These are phyloP conservation scores for Tulasnella sp. DNA, from an alignment of 768 basidiomycete genomes.

Conservation along the genomic window DNA sequence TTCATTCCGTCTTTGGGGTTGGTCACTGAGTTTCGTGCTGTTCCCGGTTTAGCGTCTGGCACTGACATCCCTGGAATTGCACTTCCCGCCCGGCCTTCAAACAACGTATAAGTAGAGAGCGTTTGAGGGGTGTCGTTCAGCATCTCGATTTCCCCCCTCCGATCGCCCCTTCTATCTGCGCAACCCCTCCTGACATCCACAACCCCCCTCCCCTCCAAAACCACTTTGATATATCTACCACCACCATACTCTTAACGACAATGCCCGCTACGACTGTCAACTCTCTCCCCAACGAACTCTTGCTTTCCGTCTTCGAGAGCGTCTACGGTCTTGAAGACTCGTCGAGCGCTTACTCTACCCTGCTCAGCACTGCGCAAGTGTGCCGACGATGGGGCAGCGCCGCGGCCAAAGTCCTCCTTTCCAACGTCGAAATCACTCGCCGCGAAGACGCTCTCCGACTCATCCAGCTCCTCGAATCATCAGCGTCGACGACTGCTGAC, in stretches of 20 bases:
- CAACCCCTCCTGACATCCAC: not conserved
- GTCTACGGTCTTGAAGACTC: not conserved
- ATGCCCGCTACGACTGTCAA: not conserved
- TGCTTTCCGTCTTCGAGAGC: constrained; percentile 4
- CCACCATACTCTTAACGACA: not conserved
- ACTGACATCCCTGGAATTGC: not conserved
- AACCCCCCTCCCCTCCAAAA: not conserved
- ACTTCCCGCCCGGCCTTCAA: not conserved
- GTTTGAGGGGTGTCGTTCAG: not conserved
- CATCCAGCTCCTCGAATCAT: not conserved
- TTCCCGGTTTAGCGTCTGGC: not conserved
- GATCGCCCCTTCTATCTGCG: constrained; percentile 9
- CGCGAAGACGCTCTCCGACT: not conserved
- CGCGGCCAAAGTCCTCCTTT: constrained; percentile 6
- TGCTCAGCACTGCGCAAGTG: not conserved
- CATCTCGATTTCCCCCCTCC: constrained; percentile 1
- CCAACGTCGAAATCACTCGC: not conserved
- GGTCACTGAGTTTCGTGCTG: not conserved
- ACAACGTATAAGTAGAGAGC: not conserved
- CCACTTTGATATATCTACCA: not conserved
- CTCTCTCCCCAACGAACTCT: not conserved
- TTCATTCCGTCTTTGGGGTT: not conserved
- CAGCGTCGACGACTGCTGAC: not conserved
- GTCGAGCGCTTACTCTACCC: not conserved
- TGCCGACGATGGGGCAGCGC: constrained; percentile 6